Evolutionary conservation across 441 rosid species (phyloP).

Genomic region (Croton setiger): DNA sequence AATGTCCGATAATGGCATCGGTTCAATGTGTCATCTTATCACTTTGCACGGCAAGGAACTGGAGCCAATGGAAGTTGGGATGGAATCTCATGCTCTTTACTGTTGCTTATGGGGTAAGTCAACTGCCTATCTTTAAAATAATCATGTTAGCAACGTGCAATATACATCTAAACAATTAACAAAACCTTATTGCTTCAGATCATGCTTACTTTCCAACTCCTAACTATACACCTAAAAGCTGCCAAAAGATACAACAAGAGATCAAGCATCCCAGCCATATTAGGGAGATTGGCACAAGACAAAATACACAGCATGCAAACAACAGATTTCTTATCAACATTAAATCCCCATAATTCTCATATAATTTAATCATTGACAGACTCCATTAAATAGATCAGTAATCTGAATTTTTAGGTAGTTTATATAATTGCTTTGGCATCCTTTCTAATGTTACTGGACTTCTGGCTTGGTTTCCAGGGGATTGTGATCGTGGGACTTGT

Average conservation of each 20-base stretch:
- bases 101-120: slow-evolving; percentile 3
- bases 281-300: no score
- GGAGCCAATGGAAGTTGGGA: no score
- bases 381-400: background rate
- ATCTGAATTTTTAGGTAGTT: background rate
- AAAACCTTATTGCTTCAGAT: no score
- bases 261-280: no score
- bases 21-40: slow-evolving; percentile 3
- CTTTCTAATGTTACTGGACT: background rate
- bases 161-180: no score
- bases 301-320: background rate
- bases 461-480: slow-evolving; percentile 15
- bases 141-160: no score
- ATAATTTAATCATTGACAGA: no score
- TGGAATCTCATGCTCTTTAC: slow-evolving; percentile 17
- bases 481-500: slow-evolving; percentile 9
- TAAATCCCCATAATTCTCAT: background rate
- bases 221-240: no score
- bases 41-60: slow-evolving; percentile 6
- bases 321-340: background rate
- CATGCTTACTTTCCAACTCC: no score
- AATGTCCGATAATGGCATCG: slow-evolving; percentile 14
- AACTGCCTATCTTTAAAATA: no score
- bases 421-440: no score
- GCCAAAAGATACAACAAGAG: no score